Evolutionary conservation across 352 stramenopile species (phyloP), one percentile per base, ranked within the genome.

Genomic region (Poterioochromonas sp.): DNA sequence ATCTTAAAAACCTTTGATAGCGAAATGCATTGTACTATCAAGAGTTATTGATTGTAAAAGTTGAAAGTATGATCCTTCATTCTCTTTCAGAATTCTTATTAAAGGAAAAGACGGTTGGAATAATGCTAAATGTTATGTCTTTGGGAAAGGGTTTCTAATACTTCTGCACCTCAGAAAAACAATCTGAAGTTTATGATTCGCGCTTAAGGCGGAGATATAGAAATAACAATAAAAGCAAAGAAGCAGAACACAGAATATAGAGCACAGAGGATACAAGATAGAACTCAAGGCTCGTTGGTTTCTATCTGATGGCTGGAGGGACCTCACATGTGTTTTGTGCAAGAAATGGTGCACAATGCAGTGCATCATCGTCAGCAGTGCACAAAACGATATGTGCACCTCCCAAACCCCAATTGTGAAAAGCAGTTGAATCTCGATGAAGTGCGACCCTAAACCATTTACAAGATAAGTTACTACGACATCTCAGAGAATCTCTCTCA

Each of bases 401-500:
- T 51, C 43, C 18, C 5, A 20, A 51, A 51, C 5, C 18, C 5
- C 5, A 18, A 51, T 51, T 51, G 5, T 51, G 18, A 20, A 51
- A 51, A 51, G 5, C 18, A 18, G 5, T 51, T 18, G 18, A 20
- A 51, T 51, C 18, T 20, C 18, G 5, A 20, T 18, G 5, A 51
- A 5, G 18, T 20, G 5, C 5, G 5, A 35, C 8, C n/a, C n/a
- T 65, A 65, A 65, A 65, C n/a, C 8, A 65, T 35, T 65, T 35
- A 11, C n/a, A 32, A 32, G 54, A 65, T 35, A 35, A 35, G 8
- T 35, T 32, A 65, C 8, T 65, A 35, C n/a, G 8, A 65, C n/a
- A 11, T 65, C n/a, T 32, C 8, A 65, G n/a, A 58, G 47, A 58
- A 58, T 58, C 47, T 58, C 47, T 58, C 47, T 58, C 47, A 58